Evolutionary conservation across 495 filamentous ascomycete species (phyloP).

Genomic region (Thermothielavioides terrestris): DNA sequence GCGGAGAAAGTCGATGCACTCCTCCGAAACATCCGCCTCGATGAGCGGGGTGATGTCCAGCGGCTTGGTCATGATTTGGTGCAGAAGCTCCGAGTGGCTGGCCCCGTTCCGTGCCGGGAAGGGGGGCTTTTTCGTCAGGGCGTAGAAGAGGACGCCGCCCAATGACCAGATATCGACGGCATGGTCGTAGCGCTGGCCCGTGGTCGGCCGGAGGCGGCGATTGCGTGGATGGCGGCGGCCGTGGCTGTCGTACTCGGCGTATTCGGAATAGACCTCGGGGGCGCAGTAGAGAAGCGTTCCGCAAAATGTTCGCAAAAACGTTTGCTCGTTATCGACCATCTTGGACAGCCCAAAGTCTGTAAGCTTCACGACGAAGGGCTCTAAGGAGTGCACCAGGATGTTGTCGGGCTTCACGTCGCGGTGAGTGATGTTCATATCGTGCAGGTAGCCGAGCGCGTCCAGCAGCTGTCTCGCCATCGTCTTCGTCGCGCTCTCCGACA

Average conservation of each 20-base stretch:
- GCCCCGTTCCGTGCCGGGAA: constrained; percentile 56
- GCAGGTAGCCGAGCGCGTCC: constrained; percentile 76
- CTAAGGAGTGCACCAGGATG: constrained; percentile 65
- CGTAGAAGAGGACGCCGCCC: constrained; percentile 79
- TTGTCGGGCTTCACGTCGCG: constrained; percentile 98
- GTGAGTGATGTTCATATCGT: constrained; percentile 80
- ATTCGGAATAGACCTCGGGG: constrained; percentile 89
- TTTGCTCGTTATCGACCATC: constrained; percentile 75
- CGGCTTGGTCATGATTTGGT: constrained; percentile 68
- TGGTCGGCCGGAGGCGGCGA: constrained; percentile 24
- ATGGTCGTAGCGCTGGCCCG: constrained; percentile 62
- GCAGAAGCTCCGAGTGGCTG: constrained; percentile 56
- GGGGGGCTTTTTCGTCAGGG: constrained; percentile 66
- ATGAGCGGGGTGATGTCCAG: constrained; percentile 54
- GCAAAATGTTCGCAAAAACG: constrained; percentile 92
- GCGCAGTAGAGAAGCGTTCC: constrained; percentile 93
- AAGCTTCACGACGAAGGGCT: constrained; percentile 76
- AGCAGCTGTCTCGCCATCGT: constrained; percentile 69
- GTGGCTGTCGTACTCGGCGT: constrained; percentile 46
- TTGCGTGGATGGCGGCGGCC: constrained; percentile 37
- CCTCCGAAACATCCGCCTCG: constrained; percentile 47
- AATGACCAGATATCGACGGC: constrained; percentile 94
- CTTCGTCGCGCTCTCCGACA: constrained; percentile 60
- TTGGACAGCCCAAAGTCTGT: constrained; percentile 91
- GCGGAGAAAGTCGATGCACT: constrained; percentile 61